A percentile compares a stretch with the other conserved stretches of the same genome.
Evolutionary conservation across 805 yeast species (phyloP).

Genomic region (Priceomyces melissophilus): DNA sequence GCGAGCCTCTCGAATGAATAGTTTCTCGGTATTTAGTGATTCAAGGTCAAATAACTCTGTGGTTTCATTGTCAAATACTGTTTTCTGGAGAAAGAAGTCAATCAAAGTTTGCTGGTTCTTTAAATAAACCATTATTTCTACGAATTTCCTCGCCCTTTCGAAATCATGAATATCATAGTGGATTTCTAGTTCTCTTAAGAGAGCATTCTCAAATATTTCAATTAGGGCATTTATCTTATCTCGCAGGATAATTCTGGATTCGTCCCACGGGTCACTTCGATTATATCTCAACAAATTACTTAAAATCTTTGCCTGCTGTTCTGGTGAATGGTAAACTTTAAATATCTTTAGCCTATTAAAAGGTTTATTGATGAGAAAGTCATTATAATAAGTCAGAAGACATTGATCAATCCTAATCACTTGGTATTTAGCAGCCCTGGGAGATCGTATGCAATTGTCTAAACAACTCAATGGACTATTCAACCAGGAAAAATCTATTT

Average conservation of each 20-base stretch:
- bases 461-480: slow-evolving; percentile 36
- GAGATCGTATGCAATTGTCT: slow-evolving; percentile 19
- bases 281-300: slow-evolving; percentile 39
- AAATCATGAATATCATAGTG: slow-evolving; percentile 49
- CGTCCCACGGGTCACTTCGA: slow-evolving; percentile 28
- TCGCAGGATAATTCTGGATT: slow-evolving; percentile 24
- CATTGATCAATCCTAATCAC: slow-evolving; percentile 36
- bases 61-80: slow-evolving; percentile 36
- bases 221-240: slow-evolving; percentile 51
- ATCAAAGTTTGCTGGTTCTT: slow-evolving; percentile 41
- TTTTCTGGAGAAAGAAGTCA: slow-evolving; percentile 42
- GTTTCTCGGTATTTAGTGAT: slow-evolving; percentile 19
- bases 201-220: slow-evolving; percentile 70
- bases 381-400: slow-evolving; percentile 44
- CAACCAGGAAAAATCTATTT: slow-evolving; percentile 6
- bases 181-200: slow-evolving; percentile 63
- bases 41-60: slow-evolving; percentile 28
- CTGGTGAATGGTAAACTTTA: slow-evolving; percentile 45
- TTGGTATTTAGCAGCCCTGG: slow-evolving; percentile 35
- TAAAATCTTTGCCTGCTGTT: slow-evolving; percentile 48
- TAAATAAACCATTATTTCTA: slow-evolving; percentile 31
- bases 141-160: slow-evolving; percentile 32
- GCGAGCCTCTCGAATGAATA: slow-evolving; percentile 12
- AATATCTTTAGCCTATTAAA: slow-evolving; percentile 45
- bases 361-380: slow-evolving; percentile 38